Evolutionary conservation across 768 basidiomycete genomes (phyloP).

Genomic region (Phlebiopsis gigantea): DNA sequence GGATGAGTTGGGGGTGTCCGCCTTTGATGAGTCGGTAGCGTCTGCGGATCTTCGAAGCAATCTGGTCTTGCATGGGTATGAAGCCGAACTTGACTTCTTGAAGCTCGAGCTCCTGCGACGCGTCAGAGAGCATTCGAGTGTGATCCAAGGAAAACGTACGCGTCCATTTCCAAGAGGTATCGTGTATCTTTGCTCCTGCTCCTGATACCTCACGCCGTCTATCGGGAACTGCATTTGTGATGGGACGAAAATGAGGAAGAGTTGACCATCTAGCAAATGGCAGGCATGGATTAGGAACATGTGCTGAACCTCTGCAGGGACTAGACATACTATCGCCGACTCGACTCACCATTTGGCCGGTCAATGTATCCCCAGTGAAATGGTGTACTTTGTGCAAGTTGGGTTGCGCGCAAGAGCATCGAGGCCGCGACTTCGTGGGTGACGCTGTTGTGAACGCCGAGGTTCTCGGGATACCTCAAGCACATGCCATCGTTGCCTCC

Average conservation of each 20-base stretch:
- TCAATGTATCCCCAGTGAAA: slow-evolving; percentile 75
- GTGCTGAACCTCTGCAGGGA: background rate
- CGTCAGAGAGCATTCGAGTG: slow-evolving; percentile 3
- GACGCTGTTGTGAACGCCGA: slow-evolving; percentile 52
- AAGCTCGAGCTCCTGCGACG: slow-evolving; percentile 68
- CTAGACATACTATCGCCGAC: background rate
- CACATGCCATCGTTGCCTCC: slow-evolving; percentile 45
- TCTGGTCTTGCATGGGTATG: slow-evolving; percentile 58
- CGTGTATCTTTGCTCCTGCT: slow-evolving; percentile 58
- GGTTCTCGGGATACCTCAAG: slow-evolving; percentile 64
- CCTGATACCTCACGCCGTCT: slow-evolving; percentile 76
- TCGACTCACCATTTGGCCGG: slow-evolving; percentile 60
- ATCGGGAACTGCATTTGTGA: slow-evolving; percentile 56
- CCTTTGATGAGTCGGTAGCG: slow-evolving; percentile 71
- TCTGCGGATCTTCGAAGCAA: slow-evolving; percentile 63
- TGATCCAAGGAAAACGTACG: slow-evolving; percentile 34
- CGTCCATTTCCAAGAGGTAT: slow-evolving; percentile 46
- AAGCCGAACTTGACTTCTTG: slow-evolving; percentile 72
- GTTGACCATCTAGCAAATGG: slow-evolving; percentile 49
- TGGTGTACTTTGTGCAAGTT: slow-evolving; percentile 51
- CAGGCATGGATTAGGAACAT: slow-evolving; percentile 1
- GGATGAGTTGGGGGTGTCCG: slow-evolving; percentile 65
- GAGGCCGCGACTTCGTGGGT: slow-evolving; percentile 51
- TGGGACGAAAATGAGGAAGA: slow-evolving; percentile 62
- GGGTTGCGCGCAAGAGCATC: slow-evolving; percentile 57